Evolutionary conservation across 495 filamentous ascomycete genomes (phyloP).

Genomic region (Hypomontagnella submonticulosa): DNA sequence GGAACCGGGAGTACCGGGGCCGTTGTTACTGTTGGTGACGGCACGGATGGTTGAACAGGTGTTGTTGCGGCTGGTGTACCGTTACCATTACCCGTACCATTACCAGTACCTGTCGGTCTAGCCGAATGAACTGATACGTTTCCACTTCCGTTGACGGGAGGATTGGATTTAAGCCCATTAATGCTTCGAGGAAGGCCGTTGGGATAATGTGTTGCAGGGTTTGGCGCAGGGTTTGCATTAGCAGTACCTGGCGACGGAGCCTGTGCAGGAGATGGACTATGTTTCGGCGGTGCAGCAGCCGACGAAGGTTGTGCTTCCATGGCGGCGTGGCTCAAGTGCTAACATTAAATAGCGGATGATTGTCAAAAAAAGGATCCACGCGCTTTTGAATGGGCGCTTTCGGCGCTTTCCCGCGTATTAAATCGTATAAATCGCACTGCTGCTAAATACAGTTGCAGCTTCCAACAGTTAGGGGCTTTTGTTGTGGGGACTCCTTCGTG

Average conservation of each 20-base stretch:
- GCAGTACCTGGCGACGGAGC: slow-evolving; percentile 12
- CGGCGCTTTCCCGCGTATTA: slow-evolving; percentile 3
- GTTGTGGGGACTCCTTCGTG: too few species aligned
- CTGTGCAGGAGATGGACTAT: slow-evolving; percentile 6
- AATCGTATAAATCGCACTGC: background rate
- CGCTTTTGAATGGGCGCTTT: slow-evolving; percentile 3
- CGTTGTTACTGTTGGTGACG: background rate
- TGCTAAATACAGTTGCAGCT: too few species aligned
- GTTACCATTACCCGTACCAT: background rate
- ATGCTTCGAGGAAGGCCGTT: slow-evolving; percentile 41
- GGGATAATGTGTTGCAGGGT: slow-evolving; percentile 27
- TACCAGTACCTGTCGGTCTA: slow-evolving; percentile 1
- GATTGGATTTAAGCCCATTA: slow-evolving; percentile 31
- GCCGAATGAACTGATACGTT: background rate
- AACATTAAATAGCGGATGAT: slow-evolving; percentile 19
- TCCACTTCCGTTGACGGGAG: slow-evolving; percentile 2
- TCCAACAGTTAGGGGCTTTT: too few species aligned
- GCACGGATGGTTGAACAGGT: slow-evolving; percentile 17
- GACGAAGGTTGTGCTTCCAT: slow-evolving; percentile 31
- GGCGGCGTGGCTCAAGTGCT: slow-evolving; percentile 14
- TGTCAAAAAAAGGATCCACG: slow-evolving; percentile 13
- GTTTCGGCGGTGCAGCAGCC: slow-evolving; percentile 13
- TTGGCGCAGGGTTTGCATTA: background rate
- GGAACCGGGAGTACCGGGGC: background rate
- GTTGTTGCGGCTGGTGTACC: slow-evolving; percentile 13